phyloP scores from a whole-genome alignment of 2,329 filamentous ascomycete species.

The Setomelanomma holmii region DNA sequence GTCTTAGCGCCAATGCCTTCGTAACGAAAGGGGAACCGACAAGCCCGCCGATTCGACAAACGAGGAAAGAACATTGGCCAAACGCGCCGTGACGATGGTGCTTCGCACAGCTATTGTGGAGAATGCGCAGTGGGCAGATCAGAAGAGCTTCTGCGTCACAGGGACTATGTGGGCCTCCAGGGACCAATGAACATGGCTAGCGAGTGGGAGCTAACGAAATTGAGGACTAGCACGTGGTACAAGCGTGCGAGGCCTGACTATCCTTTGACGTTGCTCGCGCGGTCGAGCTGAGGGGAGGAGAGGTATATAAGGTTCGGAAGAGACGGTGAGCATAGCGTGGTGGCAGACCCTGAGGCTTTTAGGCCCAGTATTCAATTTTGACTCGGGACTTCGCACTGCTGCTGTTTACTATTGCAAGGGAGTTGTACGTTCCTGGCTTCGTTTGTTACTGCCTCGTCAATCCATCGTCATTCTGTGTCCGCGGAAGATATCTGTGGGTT shows the following conservation, averaged over 20 bases:
- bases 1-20: neutral
- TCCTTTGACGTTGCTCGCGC: constrained; percentile 5
- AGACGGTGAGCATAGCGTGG: neutral
- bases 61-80: neutral
- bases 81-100: neutral
- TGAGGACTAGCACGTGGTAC: constrained; percentile 6
- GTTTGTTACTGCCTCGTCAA: constrained; percentile 2
- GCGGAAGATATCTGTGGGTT: neutral
- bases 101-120: neutral
- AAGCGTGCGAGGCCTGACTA: neutral
- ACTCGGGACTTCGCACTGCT: too few species aligned
- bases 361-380: neutral
- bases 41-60: neutral
- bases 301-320: constrained; percentile 4
- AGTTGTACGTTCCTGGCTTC: too few species aligned
- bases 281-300: neutral
- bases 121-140: neutral
- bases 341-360: neutral
- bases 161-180: constrained; percentile 4
- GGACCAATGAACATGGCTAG: constrained; percentile 5
- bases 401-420: neutral
- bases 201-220: constrained; percentile 3
- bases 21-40: neutral
- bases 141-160: constrained; percentile 9
- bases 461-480: constrained; percentile 2